Evolutionary conservation across 345 rosid species (phyloP).

Genomic region (Aethionema arabicum): DNA sequence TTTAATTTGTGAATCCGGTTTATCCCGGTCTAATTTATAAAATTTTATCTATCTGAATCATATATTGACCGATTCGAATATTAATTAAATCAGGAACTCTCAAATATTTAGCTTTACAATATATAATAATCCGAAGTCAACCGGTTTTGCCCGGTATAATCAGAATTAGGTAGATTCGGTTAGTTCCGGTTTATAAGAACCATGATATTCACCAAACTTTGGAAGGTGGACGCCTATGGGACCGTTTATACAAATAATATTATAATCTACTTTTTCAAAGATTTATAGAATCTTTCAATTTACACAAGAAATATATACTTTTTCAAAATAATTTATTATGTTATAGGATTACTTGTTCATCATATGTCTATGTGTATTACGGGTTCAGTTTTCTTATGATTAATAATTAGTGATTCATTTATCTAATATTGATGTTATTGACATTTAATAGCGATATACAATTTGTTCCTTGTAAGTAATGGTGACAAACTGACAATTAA

Average conservation of each 20-base stretch:
- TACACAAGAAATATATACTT: too few relatives aligned
- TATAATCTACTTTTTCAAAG: too few relatives aligned
- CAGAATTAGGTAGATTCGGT: neutral
- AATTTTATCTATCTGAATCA: neutral
- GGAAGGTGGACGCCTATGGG: constrained; percentile 21
- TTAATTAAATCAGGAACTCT: neutral
- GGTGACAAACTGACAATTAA: too few relatives aligned
- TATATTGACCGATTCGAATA: neutral
- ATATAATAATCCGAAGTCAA: neutral
- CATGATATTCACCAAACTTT: neutral
- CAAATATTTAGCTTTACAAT: neutral
- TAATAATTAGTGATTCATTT: too few relatives aligned
- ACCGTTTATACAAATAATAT: neutral
- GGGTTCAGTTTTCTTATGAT: too few relatives aligned
- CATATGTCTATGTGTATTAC: too few relatives aligned
- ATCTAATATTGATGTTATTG: too few relatives aligned
- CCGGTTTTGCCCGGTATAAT: constrained; percentile 13
- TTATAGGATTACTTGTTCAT: too few relatives aligned
- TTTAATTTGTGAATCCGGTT: neutral
- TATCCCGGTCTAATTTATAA: neutral
- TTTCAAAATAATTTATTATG: too few relatives aligned
- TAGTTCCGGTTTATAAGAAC: constrained; percentile 10
- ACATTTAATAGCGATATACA: too few relatives aligned
- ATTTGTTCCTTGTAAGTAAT: too few relatives aligned
- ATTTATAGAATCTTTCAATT: too few relatives aligned